phyloP scores from a whole-genome alignment of 2,329 filamentous ascomycete species.

The Fusarium ambrosium region DNA sequence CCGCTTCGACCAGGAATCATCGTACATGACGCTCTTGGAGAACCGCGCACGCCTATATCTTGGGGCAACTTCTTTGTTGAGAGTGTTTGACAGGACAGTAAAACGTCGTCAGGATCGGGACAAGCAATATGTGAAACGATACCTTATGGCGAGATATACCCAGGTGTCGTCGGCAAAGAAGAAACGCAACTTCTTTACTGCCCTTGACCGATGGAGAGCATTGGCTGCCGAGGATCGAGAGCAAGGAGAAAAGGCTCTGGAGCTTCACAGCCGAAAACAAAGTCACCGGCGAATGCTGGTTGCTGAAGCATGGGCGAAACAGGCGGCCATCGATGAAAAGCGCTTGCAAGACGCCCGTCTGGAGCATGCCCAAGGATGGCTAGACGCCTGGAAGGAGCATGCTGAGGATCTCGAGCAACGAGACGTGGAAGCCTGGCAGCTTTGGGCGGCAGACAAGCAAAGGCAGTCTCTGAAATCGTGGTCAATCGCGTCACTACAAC shows the following conservation, averaged over 20 bases:
- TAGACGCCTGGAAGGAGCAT: slow-evolving; percentile 44
- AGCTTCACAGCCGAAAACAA: slow-evolving; percentile 30
- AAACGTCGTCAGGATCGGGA: slow-evolving; percentile 45
- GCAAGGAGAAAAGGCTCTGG: slow-evolving; percentile 29
- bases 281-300: slow-evolving; percentile 14
- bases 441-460: slow-evolving; percentile 51
- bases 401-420: slow-evolving; percentile 41
- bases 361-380: slow-evolving; percentile 36
- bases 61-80: slow-evolving; percentile 46
- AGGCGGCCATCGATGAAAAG: slow-evolving; percentile 32
- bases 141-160: slow-evolving; percentile 54
- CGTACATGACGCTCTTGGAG: slow-evolving; percentile 38
- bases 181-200: slow-evolving; percentile 50
- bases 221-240: slow-evolving; percentile 23
- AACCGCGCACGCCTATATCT: slow-evolving; percentile 51
- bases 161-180: slow-evolving; percentile 51
- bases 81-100: slow-evolving; percentile 44
- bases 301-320: slow-evolving; percentile 41
- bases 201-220: slow-evolving; percentile 50
- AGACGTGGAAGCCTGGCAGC: slow-evolving; percentile 47
- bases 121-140: slow-evolving; percentile 49
- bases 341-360: slow-evolving; percentile 34
- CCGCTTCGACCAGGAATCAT: slow-evolving; percentile 20
- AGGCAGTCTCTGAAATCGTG: slow-evolving; percentile 53
- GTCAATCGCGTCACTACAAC: slow-evolving; percentile 55